These are phyloP conservation scores for Pythium angustatum DNA, from an alignment of 352 stramenopile species.

Conservation along the genomic window DNA sequence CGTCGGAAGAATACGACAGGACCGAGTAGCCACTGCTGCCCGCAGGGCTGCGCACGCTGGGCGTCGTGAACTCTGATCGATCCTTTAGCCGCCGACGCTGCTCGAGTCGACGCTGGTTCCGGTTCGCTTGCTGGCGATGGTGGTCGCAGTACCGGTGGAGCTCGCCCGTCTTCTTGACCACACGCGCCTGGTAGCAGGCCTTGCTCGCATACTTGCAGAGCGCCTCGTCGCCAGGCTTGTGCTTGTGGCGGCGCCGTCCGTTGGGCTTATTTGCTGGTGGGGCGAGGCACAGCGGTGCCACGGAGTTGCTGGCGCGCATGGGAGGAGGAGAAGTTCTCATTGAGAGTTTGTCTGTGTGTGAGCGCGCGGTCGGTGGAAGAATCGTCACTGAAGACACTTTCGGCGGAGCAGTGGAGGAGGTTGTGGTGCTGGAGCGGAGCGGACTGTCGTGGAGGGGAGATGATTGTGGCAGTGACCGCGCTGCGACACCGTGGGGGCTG, in stretches of 20 bases:
- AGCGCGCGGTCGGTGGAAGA: neutral
- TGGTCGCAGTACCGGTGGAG: constrained; percentile 75
- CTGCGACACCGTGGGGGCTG: neutral
- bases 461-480: neutral
- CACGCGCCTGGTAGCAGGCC: constrained; percentile 55
- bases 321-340: neutral
- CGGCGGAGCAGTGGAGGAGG: neutral
- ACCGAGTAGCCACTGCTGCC: neutral
- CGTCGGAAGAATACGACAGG: constrained; percentile 7
- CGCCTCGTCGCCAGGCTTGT: constrained; percentile 33
- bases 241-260: constrained; percentile 24
- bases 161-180: constrained; percentile 64
- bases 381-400: neutral
- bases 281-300: neutral
- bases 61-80: neutral
- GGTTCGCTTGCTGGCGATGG: constrained; percentile 72
- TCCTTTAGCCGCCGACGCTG: constrained; percentile 41
- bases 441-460: neutral
- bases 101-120: constrained; percentile 72
- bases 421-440: neutral
- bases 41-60: neutral
- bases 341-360: neutral
- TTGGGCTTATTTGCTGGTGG: constrained; percentile 29
- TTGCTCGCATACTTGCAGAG: constrained; percentile 79
- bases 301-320: neutral